phyloP scores from a whole-genome alignment of 306 rosid genomes.

The Ceratonia siliqua region DNA sequence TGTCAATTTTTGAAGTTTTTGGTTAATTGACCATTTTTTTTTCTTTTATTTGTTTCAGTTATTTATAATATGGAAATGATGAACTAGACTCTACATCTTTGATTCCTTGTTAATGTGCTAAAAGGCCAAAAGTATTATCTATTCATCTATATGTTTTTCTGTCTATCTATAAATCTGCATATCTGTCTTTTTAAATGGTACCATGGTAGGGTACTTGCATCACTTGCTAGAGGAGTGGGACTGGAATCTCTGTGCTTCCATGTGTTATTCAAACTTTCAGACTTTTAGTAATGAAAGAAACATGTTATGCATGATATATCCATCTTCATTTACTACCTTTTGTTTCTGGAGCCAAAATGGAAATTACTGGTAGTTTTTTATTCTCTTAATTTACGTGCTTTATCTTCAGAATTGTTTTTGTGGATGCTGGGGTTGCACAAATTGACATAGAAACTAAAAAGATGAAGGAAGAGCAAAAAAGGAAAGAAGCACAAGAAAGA shows the following conservation, averaged over 20 bases:
- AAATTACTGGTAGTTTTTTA: background rate
- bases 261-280: slow-evolving; percentile 17
- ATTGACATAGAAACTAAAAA: slow-evolving; percentile 85
- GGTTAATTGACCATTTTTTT: background rate
- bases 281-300: slow-evolving; percentile 13
- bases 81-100: slow-evolving; percentile 10
- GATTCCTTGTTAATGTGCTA: slow-evolving; percentile 15
- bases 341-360: background rate
- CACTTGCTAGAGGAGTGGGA: background rate
- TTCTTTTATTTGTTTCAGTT: background rate
- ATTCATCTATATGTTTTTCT: slow-evolving; percentile 4
- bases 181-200: background rate
- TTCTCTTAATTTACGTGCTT: slow-evolving; percentile 28
- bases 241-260: background rate
- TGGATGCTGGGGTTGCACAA: slow-evolving; percentile 89
- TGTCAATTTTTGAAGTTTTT: background rate
- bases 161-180: background rate
- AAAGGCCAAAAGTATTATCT: background rate
- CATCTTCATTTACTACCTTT: too few species aligned
- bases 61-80: background rate
- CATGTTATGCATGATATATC: background rate
- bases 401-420: slow-evolving; percentile 79
- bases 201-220: background rate
- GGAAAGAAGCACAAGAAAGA: slow-evolving; percentile 71
- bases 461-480: slow-evolving; percentile 87